Conservation (phyloP, 768 basidiomycete species). For the Sistotremastrum niveocremeum region DNA sequence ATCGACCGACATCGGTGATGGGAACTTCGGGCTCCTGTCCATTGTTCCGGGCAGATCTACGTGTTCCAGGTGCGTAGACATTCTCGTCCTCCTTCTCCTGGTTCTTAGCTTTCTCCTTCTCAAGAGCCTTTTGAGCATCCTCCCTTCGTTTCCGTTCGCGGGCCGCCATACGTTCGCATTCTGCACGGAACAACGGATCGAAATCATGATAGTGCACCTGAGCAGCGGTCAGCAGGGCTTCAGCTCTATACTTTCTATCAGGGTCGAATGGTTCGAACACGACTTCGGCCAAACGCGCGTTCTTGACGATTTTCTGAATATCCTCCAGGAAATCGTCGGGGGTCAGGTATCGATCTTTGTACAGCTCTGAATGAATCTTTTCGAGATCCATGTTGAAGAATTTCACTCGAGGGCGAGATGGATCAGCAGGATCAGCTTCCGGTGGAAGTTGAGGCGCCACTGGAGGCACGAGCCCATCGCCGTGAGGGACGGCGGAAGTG, state of each 20-base stretch:
- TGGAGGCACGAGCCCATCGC: slow-evolving; percentile 10
- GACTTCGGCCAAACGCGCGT: slow-evolving; percentile 38
- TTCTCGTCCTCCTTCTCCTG: slow-evolving; percentile 17
- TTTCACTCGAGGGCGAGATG: slow-evolving; percentile 10
- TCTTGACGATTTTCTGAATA: slow-evolving; percentile 68
- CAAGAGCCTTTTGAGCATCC: slow-evolving; percentile 18
- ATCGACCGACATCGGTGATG: slow-evolving; percentile 60
- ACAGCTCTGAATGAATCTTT: slow-evolving; percentile 74
- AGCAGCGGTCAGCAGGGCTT: slow-evolving; percentile 78
- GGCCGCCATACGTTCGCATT: slow-evolving; percentile 80
- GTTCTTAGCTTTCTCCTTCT: slow-evolving; percentile 18
- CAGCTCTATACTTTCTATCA: slow-evolving; percentile 69
- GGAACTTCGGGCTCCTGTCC: slow-evolving; percentile 57
- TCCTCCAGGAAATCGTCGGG: slow-evolving; percentile 81
- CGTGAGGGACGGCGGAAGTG: slow-evolving; percentile 7
- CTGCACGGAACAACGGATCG: slow-evolving; percentile 60
- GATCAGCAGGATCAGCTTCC: slow-evolving; percentile 23
- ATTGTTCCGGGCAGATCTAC: slow-evolving; percentile 62
- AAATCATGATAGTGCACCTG: slow-evolving; percentile 81
- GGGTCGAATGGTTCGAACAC: slow-evolving; percentile 25
- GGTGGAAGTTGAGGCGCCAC: slow-evolving; percentile 20
- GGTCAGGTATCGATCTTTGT: slow-evolving; percentile 75
- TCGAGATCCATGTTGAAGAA: slow-evolving; percentile 88
- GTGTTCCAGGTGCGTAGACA: slow-evolving; percentile 33
- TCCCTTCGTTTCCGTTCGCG: slow-evolving; percentile 56